Evolutionary conservation across 139 green algal genomes (phyloP).

Genomic region (Closterium sp.): DNA sequence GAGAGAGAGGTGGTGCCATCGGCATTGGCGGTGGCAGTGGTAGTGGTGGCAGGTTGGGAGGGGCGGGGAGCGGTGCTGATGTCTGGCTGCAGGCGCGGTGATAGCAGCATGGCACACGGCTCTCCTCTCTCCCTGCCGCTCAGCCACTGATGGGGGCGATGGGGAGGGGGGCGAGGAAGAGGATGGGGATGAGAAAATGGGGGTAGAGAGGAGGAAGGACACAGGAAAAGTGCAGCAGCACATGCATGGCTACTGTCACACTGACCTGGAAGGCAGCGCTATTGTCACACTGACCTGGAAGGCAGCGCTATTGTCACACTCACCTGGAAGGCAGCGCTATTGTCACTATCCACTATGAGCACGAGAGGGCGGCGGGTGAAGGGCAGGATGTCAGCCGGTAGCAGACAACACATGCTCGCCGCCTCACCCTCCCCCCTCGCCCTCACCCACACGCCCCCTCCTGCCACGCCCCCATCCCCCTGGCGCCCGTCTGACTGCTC

Average conservation of each 20-base stretch:
- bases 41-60: not conserved
- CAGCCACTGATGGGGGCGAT: slow-evolving; percentile 59
- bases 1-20: not conserved
- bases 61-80: slow-evolving; percentile 4
- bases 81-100: slow-evolving; percentile 64
- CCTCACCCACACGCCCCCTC: not conserved
- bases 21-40: not conserved
- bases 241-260: not conserved
- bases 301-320: no score
- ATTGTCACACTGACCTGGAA: not conserved
- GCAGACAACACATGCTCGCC: slow-evolving; percentile 35
- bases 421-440: not conserved
- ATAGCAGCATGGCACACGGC: slow-evolving; percentile 68
- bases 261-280: not conserved
- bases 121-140: slow-evolving; percentile 70
- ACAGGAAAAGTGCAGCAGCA: no score
- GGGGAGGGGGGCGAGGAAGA: not conserved
- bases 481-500: not conserved
- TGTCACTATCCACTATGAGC: slow-evolving; percentile 65
- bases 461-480: not conserved
- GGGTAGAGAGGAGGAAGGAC: no score
- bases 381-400: slow-evolving; percentile 62
- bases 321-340: slow-evolving; percentile 35
- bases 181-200: not conserved
- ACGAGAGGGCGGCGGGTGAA: slow-evolving; percentile 61